Percentiles rank a stretch among this genome's conserved stretches.
phyloP scores from a whole-genome alignment of 441 rosid genomes.

The Metrosideros polymorpha region DNA sequence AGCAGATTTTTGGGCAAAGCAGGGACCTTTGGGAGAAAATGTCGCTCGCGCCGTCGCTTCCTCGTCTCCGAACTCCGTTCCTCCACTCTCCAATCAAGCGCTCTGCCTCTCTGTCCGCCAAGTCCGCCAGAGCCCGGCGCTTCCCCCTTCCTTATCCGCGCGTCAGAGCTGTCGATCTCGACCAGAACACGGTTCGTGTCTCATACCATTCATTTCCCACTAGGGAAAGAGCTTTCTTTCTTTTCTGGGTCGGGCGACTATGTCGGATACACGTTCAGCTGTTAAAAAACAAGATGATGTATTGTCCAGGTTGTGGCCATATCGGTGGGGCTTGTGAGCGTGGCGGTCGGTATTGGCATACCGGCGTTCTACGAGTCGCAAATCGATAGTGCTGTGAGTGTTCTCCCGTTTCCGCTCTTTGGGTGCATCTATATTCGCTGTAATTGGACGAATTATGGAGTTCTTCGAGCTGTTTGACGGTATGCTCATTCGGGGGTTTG shows the following conservation, averaged over 20 bases:
- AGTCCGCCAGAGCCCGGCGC: constrained; percentile 25
- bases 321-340: constrained; percentile 74
- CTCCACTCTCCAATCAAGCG: constrained; percentile 37
- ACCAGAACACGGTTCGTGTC: constrained; percentile 63
- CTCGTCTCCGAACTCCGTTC: constrained; percentile 53
- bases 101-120: constrained; percentile 10
- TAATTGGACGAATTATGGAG: neutral
- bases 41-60: constrained; percentile 36
- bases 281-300: neutral
- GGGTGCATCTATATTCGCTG: neutral
- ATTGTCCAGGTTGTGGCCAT: constrained; percentile 62
- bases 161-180: constrained; percentile 67
- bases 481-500: neutral
- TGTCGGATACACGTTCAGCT: neutral
- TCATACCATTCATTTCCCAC: neutral
- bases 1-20: neutral
- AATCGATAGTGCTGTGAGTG: constrained; percentile 78
- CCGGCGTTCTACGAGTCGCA: constrained; percentile 85
- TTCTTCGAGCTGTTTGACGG: neutral
- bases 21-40: constrained; percentile 7
- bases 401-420: neutral
- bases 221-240: neutral
- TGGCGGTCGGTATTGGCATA: constrained; percentile 77
- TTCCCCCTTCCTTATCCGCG: constrained; percentile 43
- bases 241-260: neutral